phyloP scores from a whole-genome alignment of 441 rosid species.

The Viola pubescens region DNA sequence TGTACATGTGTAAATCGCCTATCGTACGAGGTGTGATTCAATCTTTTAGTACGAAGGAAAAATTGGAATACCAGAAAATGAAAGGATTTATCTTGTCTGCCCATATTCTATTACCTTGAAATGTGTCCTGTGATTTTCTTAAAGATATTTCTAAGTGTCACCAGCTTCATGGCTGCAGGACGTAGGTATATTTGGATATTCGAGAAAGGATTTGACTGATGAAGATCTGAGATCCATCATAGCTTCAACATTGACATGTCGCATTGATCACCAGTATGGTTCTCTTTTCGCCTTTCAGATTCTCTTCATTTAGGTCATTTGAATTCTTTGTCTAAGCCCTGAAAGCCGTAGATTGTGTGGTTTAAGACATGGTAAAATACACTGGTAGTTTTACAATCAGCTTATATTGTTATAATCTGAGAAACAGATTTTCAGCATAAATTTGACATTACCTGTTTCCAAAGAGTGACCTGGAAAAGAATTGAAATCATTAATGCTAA shows the following conservation, averaged over 20 bases:
- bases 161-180: slow-evolving; percentile 35
- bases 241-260: slow-evolving; percentile 67
- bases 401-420: no score
- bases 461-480: no score
- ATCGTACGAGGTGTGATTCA: no score
- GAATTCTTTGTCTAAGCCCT: background rate
- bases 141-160: slow-evolving; percentile 1
- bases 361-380: no score
- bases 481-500: no score
- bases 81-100: background rate
- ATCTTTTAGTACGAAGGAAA: background rate
- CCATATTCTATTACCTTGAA: background rate
- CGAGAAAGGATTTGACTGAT: slow-evolving; percentile 60
- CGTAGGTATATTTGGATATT: slow-evolving; percentile 60
- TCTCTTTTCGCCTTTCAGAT: slow-evolving; percentile 11
- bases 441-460: no score
- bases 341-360: background rate
- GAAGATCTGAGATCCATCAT: slow-evolving; percentile 65
- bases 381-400: no score
- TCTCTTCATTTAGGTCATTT: background rate
- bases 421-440: no score
- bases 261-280: slow-evolving; percentile 65
- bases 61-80: background rate
- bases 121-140: no score
- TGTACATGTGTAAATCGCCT: no score